Evolutionary conservation across 257 asterid genomes (phyloP), one percentile per base, ranked within the genome.

Genomic region (Lavandula angustifolia): DNA sequence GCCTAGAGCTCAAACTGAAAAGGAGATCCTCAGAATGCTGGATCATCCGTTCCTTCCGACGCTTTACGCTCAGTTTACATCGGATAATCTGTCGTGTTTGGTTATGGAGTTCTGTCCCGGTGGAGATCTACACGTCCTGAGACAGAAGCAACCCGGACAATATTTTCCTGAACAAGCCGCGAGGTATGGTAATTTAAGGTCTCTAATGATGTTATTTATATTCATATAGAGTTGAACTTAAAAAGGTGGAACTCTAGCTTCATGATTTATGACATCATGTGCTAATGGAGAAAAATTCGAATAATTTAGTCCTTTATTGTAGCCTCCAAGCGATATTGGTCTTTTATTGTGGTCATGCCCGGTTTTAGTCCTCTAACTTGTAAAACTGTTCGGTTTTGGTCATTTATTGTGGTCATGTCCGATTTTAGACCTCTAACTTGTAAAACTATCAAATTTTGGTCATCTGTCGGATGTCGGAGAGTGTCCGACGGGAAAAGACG

Each of bases 11-110:
- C 91, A 87, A 68, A 89, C 96, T 12, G 99, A 92, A 74, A 81
- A 89, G 66, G 99, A 92, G 63, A 92, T 92, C 78, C 88, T 92
- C 55, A 75, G 86, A 55, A 81, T 79, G 85, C 83, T 92, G 71
- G 97, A 89, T 73, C 99, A 92, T 69, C 99, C 99, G n/a, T 92
- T 92, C 75, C 91, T 92, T 27, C 97, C 97, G 0, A 89, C 96
- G 9, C 79, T 92, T 49, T 92, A 81, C 80, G 94, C 96, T 10
- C 95, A 89, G 75, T 92, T 92, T 63, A 82, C 90, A 11, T 85
- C 99, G 0, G 95, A 87, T 51, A 87, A 89, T 68, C 75, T 87
- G 7, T 87, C 95, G 1, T 92, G 96, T 78, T 78, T 89, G 51
- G 95, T 92, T 13, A 89, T 92, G 99, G 99, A 89, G 78, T 89